Evolutionary conservation across 192 early-diverging fungal genomes (phyloP), one percentile per base, ranked within the genome.

Genomic region (Coemansia sp.): DNA sequence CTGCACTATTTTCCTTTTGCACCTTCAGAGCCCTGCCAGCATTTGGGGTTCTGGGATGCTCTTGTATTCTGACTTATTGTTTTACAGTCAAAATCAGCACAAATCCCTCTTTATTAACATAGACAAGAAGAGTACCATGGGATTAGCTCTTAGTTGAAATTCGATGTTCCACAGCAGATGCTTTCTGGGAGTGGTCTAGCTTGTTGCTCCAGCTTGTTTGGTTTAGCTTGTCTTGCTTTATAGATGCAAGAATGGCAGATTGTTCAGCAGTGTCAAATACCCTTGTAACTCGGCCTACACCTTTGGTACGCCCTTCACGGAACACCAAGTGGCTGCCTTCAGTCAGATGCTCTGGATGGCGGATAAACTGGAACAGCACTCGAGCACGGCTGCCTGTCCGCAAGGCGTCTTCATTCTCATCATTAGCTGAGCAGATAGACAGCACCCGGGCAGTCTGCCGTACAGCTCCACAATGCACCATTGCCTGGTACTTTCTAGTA

Each of bases 401-500:
- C 69, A 96, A 66, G 6, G 91, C 80, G 31, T 68, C 71, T 14
- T 30, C 28, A 10, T 28, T 6, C n/a, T 38, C 36, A 9, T 19
- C 21, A 31, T 63, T 50, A 6, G 37, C 53, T 0, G 52, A 54
- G 15, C 54, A 39, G 28, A 78, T 78, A 0, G 84, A 79, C 35
- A 92, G 69, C 16, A 96, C 89, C 35, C 86, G 80, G 0, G 91
- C 94, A 0, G 94, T 93, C 71, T 96, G 94, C 14, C 92, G 81
- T 7, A 87, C 89, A 45, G 81, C 82, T 0, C 92, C 91, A 56
- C 91, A 94, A 55, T 96, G 94, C 45, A 96, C 57, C 94, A 96
- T 96, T 4, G 94, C 92, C 78, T 96, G 94, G 71, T 96, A 96
- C 53, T 88, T 88, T 49, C 81, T 79, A 11, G 84, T 84, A 53